These are phyloP conservation scores for Aspergillus pseudoterreus DNA, from an alignment of 2,329 filamentous ascomycete genomes.

Conservation along the genomic window DNA sequence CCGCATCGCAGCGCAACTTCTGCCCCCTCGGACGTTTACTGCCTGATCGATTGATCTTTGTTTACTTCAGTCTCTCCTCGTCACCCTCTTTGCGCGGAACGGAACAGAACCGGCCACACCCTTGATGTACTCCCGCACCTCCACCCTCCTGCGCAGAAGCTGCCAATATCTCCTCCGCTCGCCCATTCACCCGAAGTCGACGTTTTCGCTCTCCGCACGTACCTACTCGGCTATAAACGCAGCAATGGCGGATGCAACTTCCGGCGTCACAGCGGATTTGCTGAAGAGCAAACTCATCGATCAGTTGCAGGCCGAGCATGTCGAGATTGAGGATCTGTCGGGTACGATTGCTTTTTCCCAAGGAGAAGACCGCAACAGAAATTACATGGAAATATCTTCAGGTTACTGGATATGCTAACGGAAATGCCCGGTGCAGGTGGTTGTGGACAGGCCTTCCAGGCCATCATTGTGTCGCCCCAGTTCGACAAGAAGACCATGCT, in stretches of 20 bases:
- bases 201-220: constrained; percentile 34
- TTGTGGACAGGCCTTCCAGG: constrained; percentile 68
- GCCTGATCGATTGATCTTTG: not conserved
- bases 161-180: constrained; percentile 36
- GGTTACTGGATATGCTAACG: not conserved
- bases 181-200: constrained; percentile 18
- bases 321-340: constrained; percentile 88
- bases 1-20: no score
- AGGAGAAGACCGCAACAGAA: not conserved
- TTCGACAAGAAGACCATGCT: constrained; percentile 72
- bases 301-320: constrained; percentile 70
- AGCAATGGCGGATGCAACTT: constrained; percentile 45
- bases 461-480: constrained; percentile 65
- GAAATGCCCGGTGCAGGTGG: constrained; percentile 49
- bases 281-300: constrained; percentile 66
- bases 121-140: constrained; percentile 39
- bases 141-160: constrained; percentile 36
- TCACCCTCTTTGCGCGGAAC: not conserved
- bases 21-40: no score
- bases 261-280: constrained; percentile 67
- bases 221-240: constrained; percentile 32
- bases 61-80: not conserved
- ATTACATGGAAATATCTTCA: no score
- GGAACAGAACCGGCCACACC: constrained; percentile 3
- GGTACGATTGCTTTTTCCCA: constrained; percentile 52